These are phyloP conservation scores for Saitozyma sp. DNA, from an alignment of 768 basidiomycete genomes.

Conservation along the genomic window DNA sequence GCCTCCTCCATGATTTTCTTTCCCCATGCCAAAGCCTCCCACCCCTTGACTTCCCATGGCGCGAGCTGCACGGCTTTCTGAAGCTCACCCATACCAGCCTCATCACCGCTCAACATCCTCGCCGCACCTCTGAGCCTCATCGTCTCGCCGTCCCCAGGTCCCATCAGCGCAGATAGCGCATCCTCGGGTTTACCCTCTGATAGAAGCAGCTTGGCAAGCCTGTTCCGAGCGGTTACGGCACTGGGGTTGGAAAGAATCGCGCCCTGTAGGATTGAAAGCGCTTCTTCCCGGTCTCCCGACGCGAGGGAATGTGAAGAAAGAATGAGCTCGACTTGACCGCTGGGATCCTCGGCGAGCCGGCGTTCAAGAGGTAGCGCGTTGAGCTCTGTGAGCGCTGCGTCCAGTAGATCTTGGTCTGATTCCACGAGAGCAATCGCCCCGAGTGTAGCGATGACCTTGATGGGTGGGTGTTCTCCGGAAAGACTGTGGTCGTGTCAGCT, in stretches of 20 bases:
- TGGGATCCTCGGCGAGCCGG: slow-evolving; percentile 67
- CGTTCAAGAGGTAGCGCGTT: slow-evolving; percentile 67
- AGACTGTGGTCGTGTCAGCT: slow-evolving; percentile 61
- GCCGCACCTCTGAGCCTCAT: slow-evolving; percentile 18
- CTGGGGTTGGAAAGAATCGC: slow-evolving; percentile 15
- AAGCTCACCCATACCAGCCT: slow-evolving; percentile 25
- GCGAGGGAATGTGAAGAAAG: slow-evolving; percentile 67
- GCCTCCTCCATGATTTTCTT: slow-evolving; percentile 11
- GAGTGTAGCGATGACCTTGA: slow-evolving; percentile 76
- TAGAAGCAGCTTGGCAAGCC: slow-evolving; percentile 29
- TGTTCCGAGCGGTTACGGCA: slow-evolving; percentile 17
- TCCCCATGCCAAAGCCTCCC: slow-evolving; percentile 36
- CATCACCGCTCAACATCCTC: slow-evolving; percentile 23
- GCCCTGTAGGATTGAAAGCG: slow-evolving; percentile 18
- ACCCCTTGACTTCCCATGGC: slow-evolving; percentile 37
- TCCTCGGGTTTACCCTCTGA: slow-evolving; percentile 18
- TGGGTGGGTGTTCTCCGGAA: slow-evolving; percentile 70
- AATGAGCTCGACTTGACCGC: slow-evolving; percentile 69
- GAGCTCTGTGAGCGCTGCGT: slow-evolving; percentile 83
- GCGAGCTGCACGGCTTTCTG: slow-evolving; percentile 34
- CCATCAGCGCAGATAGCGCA: slow-evolving; percentile 11
- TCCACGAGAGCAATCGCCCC: slow-evolving; percentile 82
- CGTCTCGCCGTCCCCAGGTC: slow-evolving; percentile 3
- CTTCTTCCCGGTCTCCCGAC: slow-evolving; percentile 18
- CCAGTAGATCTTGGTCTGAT: slow-evolving; percentile 70